phyloP scores from a whole-genome alignment of 106 monocot genomes.

The Phalaenopsis equestris region DNA sequence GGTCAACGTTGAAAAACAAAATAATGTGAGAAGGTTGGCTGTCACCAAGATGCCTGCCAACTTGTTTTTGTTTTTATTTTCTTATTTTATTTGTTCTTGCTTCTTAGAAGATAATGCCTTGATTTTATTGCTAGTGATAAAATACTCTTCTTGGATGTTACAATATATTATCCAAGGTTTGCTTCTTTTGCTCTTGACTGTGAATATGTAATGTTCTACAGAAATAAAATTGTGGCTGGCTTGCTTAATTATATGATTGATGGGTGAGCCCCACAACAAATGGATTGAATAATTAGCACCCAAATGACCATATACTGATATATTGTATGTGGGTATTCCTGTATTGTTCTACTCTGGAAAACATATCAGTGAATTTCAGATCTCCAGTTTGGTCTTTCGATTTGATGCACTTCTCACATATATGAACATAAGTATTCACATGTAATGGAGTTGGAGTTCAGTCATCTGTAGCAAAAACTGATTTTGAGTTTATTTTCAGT shows the following conservation, averaged over 20 bases:
- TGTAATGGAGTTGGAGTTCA: background rate
- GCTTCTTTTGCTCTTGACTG: too few species aligned
- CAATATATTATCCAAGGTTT: too few species aligned
- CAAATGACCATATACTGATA: background rate
- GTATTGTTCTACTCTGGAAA: background rate
- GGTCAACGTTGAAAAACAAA: background rate
- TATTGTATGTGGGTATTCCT: background rate
- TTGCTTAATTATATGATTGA: background rate
- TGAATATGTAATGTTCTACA: background rate
- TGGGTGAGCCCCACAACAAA: background rate
- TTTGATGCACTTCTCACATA: background rate
- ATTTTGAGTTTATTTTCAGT: background rate
- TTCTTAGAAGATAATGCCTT: background rate
- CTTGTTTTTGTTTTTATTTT: background rate
- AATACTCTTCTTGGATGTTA: too few species aligned
- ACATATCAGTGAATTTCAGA: background rate
- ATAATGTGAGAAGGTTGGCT: background rate
- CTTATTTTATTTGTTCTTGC: background rate
- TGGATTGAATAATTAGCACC: background rate
- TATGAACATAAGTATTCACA: background rate
- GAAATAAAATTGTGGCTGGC: background rate
- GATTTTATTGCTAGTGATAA: background rate
- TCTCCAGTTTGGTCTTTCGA: background rate
- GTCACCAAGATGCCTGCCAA: background rate
- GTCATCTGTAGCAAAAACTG: background rate